Evolutionary conservation across 2,329 filamentous ascomycete species (phyloP).

Genomic region (Emericellopsis cladophorae): DNA sequence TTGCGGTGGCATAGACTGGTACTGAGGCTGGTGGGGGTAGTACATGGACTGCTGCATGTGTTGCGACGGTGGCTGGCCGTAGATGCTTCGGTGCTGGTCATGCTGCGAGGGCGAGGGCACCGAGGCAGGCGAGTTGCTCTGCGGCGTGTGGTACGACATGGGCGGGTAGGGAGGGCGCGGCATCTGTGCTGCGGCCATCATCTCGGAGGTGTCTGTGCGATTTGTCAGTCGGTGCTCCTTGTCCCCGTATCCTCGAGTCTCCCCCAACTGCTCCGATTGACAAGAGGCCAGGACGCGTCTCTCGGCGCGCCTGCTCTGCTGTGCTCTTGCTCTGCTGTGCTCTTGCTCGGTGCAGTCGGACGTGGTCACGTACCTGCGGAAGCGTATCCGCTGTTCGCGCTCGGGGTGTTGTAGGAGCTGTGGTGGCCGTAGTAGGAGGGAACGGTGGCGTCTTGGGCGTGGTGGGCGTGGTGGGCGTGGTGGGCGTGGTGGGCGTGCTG

Average conservation of each 20-base stretch:
- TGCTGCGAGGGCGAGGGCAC: conserved; percentile 82
- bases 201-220: conserved; percentile 43
- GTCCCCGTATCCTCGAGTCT: too few relatives aligned
- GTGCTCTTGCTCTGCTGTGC: not conserved
- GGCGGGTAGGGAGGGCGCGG: conserved; percentile 74
- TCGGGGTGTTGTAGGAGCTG: conserved; percentile 72
- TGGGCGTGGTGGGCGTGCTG: conserved; percentile 39
- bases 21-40: conserved; percentile 46
- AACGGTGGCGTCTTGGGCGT: conserved; percentile 43
- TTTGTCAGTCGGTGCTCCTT: conserved; percentile 7
- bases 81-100: conserved; percentile 81
- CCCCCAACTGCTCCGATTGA: too few relatives aligned
- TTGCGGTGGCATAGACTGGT: conserved; percentile 54
- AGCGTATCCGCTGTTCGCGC: conserved; percentile 71
- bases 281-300: not conserved
- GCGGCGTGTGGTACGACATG: conserved; percentile 83
- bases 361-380: conserved; percentile 60
- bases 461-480: conserved; percentile 47
- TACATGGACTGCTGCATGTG: conserved; percentile 77
- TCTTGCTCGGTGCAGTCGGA: not conserved
- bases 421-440: conserved; percentile 71
- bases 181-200: conserved; percentile 56
- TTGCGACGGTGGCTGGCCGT: conserved; percentile 66
- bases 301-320: not conserved
- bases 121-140: conserved; percentile 88